Percentiles rank a stretch among this genome's conserved stretches.
Evolutionary conservation across 2,329 filamentous ascomycete species (phyloP).

Genomic region (Fusarium veterinarium): DNA sequence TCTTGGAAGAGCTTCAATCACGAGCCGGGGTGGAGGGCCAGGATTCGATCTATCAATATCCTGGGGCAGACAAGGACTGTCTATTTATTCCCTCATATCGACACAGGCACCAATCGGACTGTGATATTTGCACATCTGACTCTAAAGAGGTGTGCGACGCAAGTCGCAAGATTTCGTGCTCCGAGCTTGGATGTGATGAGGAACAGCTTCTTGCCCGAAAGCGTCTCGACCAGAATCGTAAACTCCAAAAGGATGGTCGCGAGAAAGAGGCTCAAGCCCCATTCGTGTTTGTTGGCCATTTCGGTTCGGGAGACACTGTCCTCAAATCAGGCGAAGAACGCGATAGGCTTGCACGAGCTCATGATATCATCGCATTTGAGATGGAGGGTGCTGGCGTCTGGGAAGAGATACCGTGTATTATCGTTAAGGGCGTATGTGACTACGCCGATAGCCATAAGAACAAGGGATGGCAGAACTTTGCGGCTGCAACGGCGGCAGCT

Average conservation of each 20-base stretch:
- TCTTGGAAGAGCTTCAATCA: neutral
- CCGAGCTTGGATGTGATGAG: conserved; percentile 3
- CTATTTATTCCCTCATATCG: conserved; percentile 26
- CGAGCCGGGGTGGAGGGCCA: neutral
- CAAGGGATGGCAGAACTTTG: conserved; percentile 53
- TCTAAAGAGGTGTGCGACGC: neutral
- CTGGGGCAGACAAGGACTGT: conserved; percentile 41
- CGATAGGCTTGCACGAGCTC: conserved; percentile 45
- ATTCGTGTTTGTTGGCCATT: conserved; percentile 49
- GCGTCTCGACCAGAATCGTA: neutral
- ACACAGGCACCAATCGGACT: conserved; percentile 12
- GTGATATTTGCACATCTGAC: neutral
- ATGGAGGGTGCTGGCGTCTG: conserved; percentile 50
- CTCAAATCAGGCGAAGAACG: conserved; percentile 52
- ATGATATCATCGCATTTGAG: conserved; percentile 44
- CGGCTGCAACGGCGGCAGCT: conserved; percentile 53
- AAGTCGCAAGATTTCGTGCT: neutral
- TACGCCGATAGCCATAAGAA: conserved; percentile 43
- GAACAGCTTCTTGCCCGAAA: neutral
- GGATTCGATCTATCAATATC: conserved; percentile 36
- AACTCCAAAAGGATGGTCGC: neutral
- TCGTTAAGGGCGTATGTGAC: conserved; percentile 55
- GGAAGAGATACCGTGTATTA: conserved; percentile 50
- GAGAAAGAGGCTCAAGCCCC: neutral
- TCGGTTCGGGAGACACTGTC: conserved; percentile 54